These are phyloP conservation scores for Waltergamsia citrina DNA, from an alignment of 2,329 filamentous ascomycete genomes.

Conservation along the genomic window DNA sequence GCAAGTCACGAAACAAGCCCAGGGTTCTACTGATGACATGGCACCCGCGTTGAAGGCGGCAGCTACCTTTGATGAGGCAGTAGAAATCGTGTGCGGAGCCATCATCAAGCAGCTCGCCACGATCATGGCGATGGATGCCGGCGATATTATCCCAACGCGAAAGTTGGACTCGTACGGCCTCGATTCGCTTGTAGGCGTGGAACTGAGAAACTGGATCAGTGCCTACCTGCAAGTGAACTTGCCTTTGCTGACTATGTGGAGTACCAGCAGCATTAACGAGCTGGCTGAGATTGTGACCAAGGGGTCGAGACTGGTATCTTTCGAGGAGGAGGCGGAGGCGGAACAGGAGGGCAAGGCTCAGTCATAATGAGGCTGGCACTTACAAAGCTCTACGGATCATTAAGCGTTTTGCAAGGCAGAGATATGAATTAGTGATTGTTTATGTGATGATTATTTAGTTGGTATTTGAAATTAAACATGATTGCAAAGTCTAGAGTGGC, in stretches of 20 bases:
- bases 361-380: too few relatives aligned
- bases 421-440: too few relatives aligned
- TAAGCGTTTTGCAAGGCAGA: too few relatives aligned
- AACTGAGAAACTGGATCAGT: slow-evolving; percentile 37
- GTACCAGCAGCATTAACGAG: slow-evolving; percentile 12
- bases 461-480: too few relatives aligned
- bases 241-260: slow-evolving; percentile 11
- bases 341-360: too few relatives aligned
- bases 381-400: too few relatives aligned
- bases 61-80: slow-evolving; percentile 25
- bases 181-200: slow-evolving; percentile 39
- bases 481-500: too few relatives aligned
- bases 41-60: slow-evolving; percentile 11
- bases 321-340: slow-evolving; percentile 6
- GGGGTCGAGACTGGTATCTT: slow-evolving; percentile 11
- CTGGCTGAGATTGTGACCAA: slow-evolving; percentile 10
- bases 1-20: neutral
- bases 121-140: slow-evolving; percentile 19
- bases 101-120: slow-evolving; percentile 9
- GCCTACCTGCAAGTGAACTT: slow-evolving; percentile 12
- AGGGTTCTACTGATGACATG: slow-evolving; percentile 7
- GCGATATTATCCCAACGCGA: slow-evolving; percentile 5
- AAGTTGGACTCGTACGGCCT: slow-evolving; percentile 26
- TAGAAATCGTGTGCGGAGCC: slow-evolving; percentile 21
- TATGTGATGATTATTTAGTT: too few relatives aligned